Conservation (phyloP, 768 basidiomycete species). For the Boletus vermiculosoides region DNA sequence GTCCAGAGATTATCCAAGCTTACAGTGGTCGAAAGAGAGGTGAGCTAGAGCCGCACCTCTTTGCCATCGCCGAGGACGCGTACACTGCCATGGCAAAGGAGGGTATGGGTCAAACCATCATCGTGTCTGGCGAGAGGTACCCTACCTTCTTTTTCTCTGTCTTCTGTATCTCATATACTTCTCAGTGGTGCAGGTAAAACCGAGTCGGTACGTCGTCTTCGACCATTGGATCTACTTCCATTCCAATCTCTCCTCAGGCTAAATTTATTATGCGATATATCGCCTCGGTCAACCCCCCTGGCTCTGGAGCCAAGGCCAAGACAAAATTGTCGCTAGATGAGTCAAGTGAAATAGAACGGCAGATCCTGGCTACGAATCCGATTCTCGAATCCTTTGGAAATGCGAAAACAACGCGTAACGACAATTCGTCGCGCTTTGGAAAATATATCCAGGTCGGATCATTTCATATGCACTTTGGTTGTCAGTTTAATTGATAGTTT, state of each 20-base stretch:
- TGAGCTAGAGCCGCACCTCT: slow-evolving; percentile 95
- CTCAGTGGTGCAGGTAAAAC: slow-evolving; percentile 98
- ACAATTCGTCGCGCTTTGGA: slow-evolving; percentile 98
- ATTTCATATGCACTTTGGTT: background rate
- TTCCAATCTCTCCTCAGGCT: slow-evolving; percentile 48
- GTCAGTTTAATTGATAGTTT: background rate
- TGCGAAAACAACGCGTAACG: slow-evolving; percentile 98
- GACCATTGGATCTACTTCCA: background rate
- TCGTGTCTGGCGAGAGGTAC: slow-evolving; percentile 96
- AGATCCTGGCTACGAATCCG: slow-evolving; percentile 98
- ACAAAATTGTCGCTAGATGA: slow-evolving; percentile 77
- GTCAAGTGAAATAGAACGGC: slow-evolving; percentile 92
- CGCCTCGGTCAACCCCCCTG: slow-evolving; percentile 91
- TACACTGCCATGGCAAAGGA: slow-evolving; percentile 96
- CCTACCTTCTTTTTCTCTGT: slow-evolving; percentile 18
- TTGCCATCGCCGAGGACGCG: slow-evolving; percentile 99
- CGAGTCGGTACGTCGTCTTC: slow-evolving; percentile 67
- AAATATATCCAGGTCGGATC: slow-evolving; percentile 89
- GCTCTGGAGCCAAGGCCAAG: slow-evolving; percentile 56
- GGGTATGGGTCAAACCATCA: slow-evolving; percentile 95
- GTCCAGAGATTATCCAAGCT: slow-evolving; percentile 94
- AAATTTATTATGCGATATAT: slow-evolving; percentile 99
- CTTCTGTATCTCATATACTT: slow-evolving; percentile 10
- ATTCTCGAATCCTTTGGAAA: slow-evolving; percentile 99
- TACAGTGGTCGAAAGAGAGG: slow-evolving; percentile 91